Conservation (phyloP, 2,329 filamentous ascomycete genomes). For the Helotiales sp. region DNA sequence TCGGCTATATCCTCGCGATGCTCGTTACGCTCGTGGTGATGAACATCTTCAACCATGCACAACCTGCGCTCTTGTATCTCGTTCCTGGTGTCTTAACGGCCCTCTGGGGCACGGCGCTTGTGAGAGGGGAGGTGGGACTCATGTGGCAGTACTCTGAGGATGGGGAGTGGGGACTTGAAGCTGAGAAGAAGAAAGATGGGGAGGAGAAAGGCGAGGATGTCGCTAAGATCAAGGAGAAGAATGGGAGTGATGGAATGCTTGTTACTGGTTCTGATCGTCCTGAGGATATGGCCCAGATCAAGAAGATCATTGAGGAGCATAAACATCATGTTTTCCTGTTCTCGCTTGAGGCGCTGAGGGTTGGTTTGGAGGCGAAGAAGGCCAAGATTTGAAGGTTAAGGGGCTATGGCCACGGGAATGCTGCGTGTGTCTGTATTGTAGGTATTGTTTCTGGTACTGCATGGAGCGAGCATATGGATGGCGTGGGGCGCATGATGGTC, state of each 20-base stretch:
- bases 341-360: slow-evolving; percentile 36
- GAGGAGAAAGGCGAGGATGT: slow-evolving; percentile 19
- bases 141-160: slow-evolving; percentile 88
- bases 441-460: not conserved
- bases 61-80: slow-evolving; percentile 90
- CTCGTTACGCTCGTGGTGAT: slow-evolving; percentile 76
- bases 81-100: slow-evolving; percentile 82
- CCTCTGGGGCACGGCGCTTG: slow-evolving; percentile 74
- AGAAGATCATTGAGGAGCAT: slow-evolving; percentile 27
- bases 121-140: slow-evolving; percentile 71
- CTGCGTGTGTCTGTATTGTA: not conserved
- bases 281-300: slow-evolving; percentile 13
- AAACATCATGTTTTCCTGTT: slow-evolving; percentile 40
- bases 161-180: slow-evolving; percentile 54
- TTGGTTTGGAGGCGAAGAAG: slow-evolving; percentile 11
- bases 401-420: too few relatives aligned
- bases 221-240: not conserved
- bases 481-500: not conserved
- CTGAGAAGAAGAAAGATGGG: slow-evolving; percentile 8
- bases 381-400: slow-evolving; percentile 1
- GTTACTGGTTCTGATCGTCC: slow-evolving; percentile 8
- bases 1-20: slow-evolving; percentile 82
- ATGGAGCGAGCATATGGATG: slow-evolving; percentile 12
- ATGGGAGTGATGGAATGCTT: not conserved
- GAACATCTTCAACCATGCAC: slow-evolving; percentile 77